phyloP scores from a whole-genome alignment of 805 yeast species.

The Barnettozyma pratensis region DNA sequence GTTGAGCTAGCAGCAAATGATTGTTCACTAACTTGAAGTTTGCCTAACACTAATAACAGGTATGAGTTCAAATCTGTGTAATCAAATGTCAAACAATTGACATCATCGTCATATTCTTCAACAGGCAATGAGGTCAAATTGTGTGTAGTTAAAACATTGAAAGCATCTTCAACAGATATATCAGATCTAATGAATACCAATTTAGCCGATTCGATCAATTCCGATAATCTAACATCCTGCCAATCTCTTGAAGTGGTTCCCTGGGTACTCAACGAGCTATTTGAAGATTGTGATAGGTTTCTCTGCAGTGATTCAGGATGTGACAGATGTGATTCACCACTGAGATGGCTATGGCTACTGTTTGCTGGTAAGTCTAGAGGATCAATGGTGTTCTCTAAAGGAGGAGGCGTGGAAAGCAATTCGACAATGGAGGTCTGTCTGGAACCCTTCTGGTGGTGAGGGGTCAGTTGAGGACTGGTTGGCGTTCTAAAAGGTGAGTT shows the following conservation, averaged over 20 bases:
- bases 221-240: constrained; percentile 66
- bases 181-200: constrained; percentile 63
- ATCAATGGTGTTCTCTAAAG: constrained; percentile 31
- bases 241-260: constrained; percentile 58
- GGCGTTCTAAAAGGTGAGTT: constrained; percentile 29
- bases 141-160: constrained; percentile 65
- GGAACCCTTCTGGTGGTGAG: constrained; percentile 22
- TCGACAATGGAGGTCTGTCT: constrained; percentile 71
- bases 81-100: constrained; percentile 81
- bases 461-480: constrained; percentile 25
- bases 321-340: neutral
- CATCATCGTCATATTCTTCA: constrained; percentile 45
- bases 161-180: constrained; percentile 81
- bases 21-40: constrained; percentile 37
- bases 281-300: constrained; percentile 27
- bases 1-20: constrained; percentile 22
- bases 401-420: constrained; percentile 72
- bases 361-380: constrained; percentile 7
- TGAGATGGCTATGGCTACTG: neutral
- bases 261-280: constrained; percentile 66
- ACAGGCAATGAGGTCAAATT: constrained; percentile 88
- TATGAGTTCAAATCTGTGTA: constrained; percentile 88
- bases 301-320: constrained; percentile 17
- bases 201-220: constrained; percentile 74
- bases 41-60: constrained; percentile 77